Conservation (phyloP, 176 grass and related monocot genomes). For the Microstegium vimineum region DNA sequence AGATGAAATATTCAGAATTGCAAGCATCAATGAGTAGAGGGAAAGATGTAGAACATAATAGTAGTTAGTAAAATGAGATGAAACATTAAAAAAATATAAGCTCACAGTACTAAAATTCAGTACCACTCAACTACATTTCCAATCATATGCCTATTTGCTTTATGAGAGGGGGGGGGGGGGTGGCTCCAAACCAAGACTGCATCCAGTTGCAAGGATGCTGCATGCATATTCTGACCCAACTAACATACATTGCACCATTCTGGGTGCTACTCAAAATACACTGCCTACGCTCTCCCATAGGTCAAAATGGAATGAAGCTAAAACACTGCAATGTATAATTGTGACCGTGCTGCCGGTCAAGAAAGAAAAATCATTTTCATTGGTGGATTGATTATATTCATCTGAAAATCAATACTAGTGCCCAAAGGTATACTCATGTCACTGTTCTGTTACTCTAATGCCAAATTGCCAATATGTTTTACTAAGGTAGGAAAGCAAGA, state of each 20-base stretch:
- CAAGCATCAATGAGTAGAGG: neutral
- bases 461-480: neutral
- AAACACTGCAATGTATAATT: neutral
- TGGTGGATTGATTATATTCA: neutral
- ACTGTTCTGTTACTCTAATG: neutral
- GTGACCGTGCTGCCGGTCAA: neutral
- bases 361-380: neutral
- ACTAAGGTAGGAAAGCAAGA: neutral
- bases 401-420: slow-evolving; percentile 18
- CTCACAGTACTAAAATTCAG: neutral
- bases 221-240: neutral
- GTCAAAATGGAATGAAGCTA: neutral
- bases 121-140: neutral
- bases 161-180: neutral
- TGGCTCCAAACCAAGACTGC: neutral
- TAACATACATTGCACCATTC: neutral
- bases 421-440: neutral
- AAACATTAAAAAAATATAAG: neutral
- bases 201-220: neutral
- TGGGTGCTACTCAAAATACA: neutral
- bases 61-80: neutral
- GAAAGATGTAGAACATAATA: neutral
- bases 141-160: neutral
- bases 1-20: neutral
- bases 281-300: neutral